Conservation (phyloP, 164 flowering plant genomes). For the Sextonia rubra region DNA sequence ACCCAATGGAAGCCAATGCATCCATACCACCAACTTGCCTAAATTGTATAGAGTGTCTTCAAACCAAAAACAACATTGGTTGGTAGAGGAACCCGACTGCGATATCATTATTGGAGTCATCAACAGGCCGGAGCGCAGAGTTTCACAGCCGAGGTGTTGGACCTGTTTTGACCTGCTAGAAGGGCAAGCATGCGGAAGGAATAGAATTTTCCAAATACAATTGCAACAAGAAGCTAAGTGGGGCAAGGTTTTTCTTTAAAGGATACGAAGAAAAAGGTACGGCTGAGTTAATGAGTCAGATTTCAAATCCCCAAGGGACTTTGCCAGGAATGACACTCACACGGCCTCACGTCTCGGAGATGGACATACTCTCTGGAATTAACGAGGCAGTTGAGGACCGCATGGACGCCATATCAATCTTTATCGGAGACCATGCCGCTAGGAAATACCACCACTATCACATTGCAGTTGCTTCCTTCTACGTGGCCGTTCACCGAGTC, state of each 20-base stretch:
- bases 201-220: slow-evolving; percentile 20
- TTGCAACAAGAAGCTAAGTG: slow-evolving; percentile 50
- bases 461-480: slow-evolving; percentile 27
- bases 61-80: too few relatives aligned
- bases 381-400: slow-evolving; percentile 56
- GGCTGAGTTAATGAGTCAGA: slow-evolving; percentile 9
- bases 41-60: too few relatives aligned
- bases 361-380: slow-evolving; percentile 45
- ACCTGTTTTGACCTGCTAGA: slow-evolving; percentile 42
- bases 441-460: slow-evolving; percentile 17
- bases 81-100: slow-evolving; percentile 35
- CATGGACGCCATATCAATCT: slow-evolving; percentile 44
- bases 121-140: slow-evolving; percentile 48
- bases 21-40: too few relatives aligned
- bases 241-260: slow-evolving; percentile 34
- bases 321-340: slow-evolving; percentile 58
- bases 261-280: slow-evolving; percentile 23
- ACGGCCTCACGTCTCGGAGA: slow-evolving; percentile 47
- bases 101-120: slow-evolving; percentile 48
- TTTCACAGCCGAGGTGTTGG: slow-evolving; percentile 41
- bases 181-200: slow-evolving; percentile 40
- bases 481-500: slow-evolving; percentile 35
- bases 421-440: slow-evolving; percentile 20
- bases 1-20: too few relatives aligned
- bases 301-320: slow-evolving; percentile 25